Evolutionary conservation across 192 early-diverging fungal genomes (phyloP).

Genomic region (Podila minutissima): DNA sequence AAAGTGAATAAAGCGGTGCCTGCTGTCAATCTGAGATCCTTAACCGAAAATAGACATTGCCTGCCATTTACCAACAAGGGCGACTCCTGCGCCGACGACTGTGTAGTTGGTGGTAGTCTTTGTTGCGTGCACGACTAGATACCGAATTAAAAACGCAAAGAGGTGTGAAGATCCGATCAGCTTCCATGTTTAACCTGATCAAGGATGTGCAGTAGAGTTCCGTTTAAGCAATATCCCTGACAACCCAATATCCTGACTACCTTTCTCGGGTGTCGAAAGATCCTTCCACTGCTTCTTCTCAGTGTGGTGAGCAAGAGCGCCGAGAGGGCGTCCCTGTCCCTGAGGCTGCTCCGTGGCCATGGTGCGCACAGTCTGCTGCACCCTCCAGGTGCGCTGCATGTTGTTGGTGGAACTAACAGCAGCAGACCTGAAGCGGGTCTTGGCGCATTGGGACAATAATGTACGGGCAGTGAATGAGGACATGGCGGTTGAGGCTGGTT

Average conservation of each 20-base stretch:
- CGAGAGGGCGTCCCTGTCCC: conserved; percentile 13
- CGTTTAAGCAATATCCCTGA: no score
- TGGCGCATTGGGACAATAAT: conserved; percentile 1
- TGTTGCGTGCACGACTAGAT: conserved; percentile 60
- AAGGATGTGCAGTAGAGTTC: no score
- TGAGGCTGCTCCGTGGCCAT: conserved; percentile 35
- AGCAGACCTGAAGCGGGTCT: neutral
- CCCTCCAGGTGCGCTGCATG: neutral
- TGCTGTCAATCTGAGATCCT: neutral
- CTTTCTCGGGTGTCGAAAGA: conserved; percentile 58
- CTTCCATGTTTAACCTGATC: no score
- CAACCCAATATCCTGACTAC: conserved; percentile 7
- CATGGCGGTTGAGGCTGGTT: neutral
- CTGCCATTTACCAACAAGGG: conserved; percentile 40
- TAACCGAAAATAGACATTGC: neutral
- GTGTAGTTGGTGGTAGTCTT: conserved; percentile 59
- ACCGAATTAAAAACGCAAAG: no score
- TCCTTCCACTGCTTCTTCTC: conserved; percentile 61
- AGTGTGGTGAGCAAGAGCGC: conserved; percentile 35
- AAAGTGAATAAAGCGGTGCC: neutral
- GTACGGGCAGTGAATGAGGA: conserved; percentile 3
- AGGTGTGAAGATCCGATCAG: no score
- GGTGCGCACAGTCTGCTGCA: conserved; percentile 13
- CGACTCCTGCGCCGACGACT: conserved; percentile 56
- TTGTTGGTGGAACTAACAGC: neutral